A percentile compares a stretch with the other conserved stretches of the same genome.
These are phyloP conservation scores for Lactarius indigo DNA, from an alignment of 768 basidiomycete species.

Conservation along the genomic window DNA sequence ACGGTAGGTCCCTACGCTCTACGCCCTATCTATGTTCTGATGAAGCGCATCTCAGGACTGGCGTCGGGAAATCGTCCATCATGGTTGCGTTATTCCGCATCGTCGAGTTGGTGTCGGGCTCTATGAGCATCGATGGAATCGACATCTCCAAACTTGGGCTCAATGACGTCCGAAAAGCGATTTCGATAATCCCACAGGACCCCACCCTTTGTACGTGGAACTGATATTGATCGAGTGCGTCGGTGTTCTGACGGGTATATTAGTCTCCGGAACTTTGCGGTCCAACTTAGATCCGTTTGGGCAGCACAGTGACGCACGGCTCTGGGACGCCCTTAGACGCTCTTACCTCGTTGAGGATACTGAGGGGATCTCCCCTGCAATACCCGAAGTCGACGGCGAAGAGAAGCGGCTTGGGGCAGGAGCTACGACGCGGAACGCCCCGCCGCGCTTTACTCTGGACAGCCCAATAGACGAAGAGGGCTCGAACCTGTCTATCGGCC, in stretches of 20 bases:
- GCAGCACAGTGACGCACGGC: conserved; percentile 67
- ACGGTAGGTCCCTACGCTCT: conserved; percentile 35
- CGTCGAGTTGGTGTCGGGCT: conserved; percentile 76
- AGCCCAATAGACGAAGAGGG: conserved; percentile 85
- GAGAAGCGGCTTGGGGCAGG: conserved; percentile 39
- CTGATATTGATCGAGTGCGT: conserved; percentile 42
- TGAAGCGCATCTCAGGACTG: conserved; percentile 45
- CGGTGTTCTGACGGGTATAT: conserved; percentile 22
- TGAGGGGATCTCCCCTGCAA: conserved; percentile 26
- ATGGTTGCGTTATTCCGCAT: conserved; percentile 86
- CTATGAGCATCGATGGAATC: conserved; percentile 76
- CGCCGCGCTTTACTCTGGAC: conserved; percentile 74
- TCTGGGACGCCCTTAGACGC: conserved; percentile 87
- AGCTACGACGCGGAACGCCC: conserved; percentile 11
- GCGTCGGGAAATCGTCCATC: conserved; percentile 87
- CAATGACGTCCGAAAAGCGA: conserved; percentile 58
- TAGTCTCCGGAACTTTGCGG: conserved; percentile 77
- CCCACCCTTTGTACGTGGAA: conserved; percentile 42
- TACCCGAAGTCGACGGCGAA: conserved; percentile 33
- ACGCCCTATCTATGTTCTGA: conserved; percentile 2
- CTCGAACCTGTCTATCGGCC: conserved; percentile 74
- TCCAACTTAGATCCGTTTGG: conserved; percentile 90
- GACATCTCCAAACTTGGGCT: conserved; percentile 85
- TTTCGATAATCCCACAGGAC: conserved; percentile 88
- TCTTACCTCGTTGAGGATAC: conserved; percentile 71